These are phyloP conservation scores for Trichoderma sp. DNA, from an alignment of 2,329 filamentous ascomycete species.

Conservation along the genomic window DNA sequence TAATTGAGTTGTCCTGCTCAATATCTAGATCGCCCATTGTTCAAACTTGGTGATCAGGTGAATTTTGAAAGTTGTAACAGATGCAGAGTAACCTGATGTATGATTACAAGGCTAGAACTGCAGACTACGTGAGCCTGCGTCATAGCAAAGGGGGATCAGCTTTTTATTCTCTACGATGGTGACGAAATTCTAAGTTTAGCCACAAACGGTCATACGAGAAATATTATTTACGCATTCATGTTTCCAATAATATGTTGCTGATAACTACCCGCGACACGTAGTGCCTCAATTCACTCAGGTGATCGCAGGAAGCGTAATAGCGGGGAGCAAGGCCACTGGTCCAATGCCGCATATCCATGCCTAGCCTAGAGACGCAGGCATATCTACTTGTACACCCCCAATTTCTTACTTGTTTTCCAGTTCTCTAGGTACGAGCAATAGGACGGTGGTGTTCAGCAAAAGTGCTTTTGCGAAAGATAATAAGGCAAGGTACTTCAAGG, in stretches of 20 bases:
- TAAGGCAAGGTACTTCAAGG: too few relatives aligned
- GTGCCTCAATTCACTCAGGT: neutral
- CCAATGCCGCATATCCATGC: constrained; percentile 1
- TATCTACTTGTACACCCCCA: neutral
- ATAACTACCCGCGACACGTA: constrained; percentile 3
- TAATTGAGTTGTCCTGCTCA: neutral
- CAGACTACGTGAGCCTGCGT: neutral
- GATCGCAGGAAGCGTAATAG: neutral
- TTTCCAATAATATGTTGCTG: neutral
- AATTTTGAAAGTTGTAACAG: neutral
- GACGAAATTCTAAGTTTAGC: neutral
- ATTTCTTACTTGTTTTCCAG: neutral
- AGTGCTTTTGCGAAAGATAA: too few relatives aligned
- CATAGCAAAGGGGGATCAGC: neutral
- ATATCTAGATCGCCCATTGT: neutral
- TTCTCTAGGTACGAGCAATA: neutral
- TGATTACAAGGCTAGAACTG: neutral
- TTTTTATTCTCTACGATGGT: neutral
- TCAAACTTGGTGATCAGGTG: neutral
- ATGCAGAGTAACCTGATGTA: neutral
- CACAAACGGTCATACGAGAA: neutral
- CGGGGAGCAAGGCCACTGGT: neutral
- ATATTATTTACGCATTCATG: neutral
- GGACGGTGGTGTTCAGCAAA: too few relatives aligned
- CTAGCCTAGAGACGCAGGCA: neutral